Base-by-base conservation (phyloP, 208 protist species). In the Leishmania martiniquensis region DNA sequence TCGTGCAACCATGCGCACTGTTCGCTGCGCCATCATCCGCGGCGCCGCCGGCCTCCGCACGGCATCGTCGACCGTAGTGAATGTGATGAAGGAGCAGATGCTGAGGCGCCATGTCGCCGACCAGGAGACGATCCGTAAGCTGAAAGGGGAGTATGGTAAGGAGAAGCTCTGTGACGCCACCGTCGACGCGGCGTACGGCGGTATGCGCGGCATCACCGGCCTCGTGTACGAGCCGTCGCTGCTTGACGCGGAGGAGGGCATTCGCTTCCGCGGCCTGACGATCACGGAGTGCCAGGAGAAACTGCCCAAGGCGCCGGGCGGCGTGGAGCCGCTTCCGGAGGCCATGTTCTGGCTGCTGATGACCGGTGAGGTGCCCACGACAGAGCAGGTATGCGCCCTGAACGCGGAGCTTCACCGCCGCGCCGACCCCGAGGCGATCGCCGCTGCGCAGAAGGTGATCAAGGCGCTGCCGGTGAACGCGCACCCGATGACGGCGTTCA, bases 401-500 rank as follows among this genome's bases (percentile, higher is more conserved):
- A 90, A 74, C 69, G 79, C 82, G n/a, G 97, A 99, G 81, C 83
- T 99, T 12, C 93, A 97, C 72, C 65, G 72, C 60, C 93, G 97
- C 81, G 87, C 94, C 7, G 86, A 93, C 66, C 42, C 76, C 47
- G 74, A 85, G 45, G 88, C 85, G 25, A 93, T 92, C 63, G 72
- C 47, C 12, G 85, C 91, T n/a, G 96, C 98, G 54, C 84, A 85
- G 59, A 84, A 93, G 60, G 89, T 93, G 51, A 91, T 99, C 75
- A 87, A 94, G 65, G 84, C 86, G 39, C 93, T 99, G 73, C 98
- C 98, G 70, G 87, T 87, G 47, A 85, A 95, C 71, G 75, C 99
- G 59, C 99, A 99, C 89, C 99, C 98, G 74, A 99, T 99, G 98
- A 98, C 97, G 34, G 93, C 97, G 81, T 89, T 99, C 67, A 83